phyloP scores from a whole-genome alignment of 2,329 filamentous ascomycete species.

The Venturia nashicola region DNA sequence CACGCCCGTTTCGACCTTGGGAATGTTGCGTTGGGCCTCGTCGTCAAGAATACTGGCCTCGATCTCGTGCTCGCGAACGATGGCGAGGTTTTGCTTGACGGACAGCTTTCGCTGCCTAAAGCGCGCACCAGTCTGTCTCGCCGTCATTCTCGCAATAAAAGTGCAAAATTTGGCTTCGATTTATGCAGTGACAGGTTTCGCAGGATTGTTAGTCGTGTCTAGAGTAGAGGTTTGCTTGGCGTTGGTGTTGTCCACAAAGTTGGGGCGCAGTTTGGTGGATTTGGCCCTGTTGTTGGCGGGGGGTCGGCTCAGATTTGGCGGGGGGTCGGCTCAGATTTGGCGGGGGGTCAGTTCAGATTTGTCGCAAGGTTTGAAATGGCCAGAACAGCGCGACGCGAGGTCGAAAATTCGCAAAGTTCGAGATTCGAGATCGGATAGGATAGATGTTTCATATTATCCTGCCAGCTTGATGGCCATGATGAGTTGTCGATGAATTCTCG shows the following conservation, averaged over 20 bases:
- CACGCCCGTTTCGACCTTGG: conserved; percentile 86
- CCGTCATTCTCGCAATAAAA: not conserved
- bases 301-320: too few species aligned
- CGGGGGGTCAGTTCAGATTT: not conserved
- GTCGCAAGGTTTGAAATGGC: conserved; percentile 1
- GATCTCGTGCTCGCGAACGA: conserved; percentile 84
- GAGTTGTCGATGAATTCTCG: conserved; percentile 2
- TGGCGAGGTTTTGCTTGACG: conserved; percentile 74
- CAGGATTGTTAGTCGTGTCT: not conserved
- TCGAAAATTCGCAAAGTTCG: not conserved
- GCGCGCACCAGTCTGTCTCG: conserved; percentile 36
- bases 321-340: not conserved
- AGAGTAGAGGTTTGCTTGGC: conserved; percentile 2
- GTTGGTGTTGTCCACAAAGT: not conserved
- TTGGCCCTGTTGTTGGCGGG: not conserved
- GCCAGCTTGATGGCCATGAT: conserved; percentile 5
- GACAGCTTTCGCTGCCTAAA: conserved; percentile 84
- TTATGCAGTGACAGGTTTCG: not conserved
- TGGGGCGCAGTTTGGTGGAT: not conserved
- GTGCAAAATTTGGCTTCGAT: not conserved
- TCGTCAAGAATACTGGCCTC: conserved; percentile 70
- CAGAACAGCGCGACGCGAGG: not conserved
- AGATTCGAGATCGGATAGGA: not conserved
- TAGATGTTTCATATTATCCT: not conserved
- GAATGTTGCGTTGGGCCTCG: conserved; percentile 65